Evolutionary conservation across 805 yeast species (phyloP).

Genomic region (Lipomyces starkeyi): DNA sequence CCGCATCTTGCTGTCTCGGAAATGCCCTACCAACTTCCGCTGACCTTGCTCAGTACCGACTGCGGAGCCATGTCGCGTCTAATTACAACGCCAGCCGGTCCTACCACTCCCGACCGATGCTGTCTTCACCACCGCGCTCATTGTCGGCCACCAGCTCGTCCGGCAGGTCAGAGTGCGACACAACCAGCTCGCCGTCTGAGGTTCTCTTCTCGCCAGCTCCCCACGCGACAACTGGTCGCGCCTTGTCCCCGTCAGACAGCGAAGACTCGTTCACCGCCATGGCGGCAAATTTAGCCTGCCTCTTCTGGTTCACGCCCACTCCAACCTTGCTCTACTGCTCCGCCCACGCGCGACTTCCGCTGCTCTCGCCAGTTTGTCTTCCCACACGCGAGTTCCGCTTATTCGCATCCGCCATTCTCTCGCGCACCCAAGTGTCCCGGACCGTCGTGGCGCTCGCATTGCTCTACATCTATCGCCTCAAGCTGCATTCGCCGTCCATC

Average conservation of each 20-base stretch:
- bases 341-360: slow-evolving; percentile 19
- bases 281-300: slow-evolving; percentile 44
- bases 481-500: slow-evolving; percentile 37
- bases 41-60: slow-evolving; percentile 2
- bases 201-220: slow-evolving; percentile 11
- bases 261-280: slow-evolving; percentile 23
- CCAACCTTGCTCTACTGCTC: slow-evolving; percentile 11
- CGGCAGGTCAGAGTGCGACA: background rate
- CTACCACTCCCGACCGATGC: background rate
- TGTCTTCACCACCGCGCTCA: slow-evolving; percentile 15
- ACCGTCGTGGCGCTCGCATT: slow-evolving; percentile 45
- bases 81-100: background rate
- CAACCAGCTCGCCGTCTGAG: background rate
- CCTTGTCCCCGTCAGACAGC: slow-evolving; percentile 6
- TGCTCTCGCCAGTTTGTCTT: slow-evolving; percentile 23
- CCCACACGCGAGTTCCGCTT: slow-evolving; percentile 42
- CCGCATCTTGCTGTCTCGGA: background rate
- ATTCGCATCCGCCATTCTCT: slow-evolving; percentile 42
- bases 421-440: slow-evolving; percentile 44
- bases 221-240: slow-evolving; percentile 10
- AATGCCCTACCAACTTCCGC: background rate
- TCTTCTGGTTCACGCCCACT: slow-evolving; percentile 44
- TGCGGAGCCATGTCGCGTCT: slow-evolving; percentile 1
- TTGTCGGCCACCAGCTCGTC: background rate
- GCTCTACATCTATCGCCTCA: slow-evolving; percentile 45